Evolutionary conservation across 306 rosid genomes (phyloP), one percentile per base, ranked within the genome.

Genomic region (Delonix regia): DNA sequence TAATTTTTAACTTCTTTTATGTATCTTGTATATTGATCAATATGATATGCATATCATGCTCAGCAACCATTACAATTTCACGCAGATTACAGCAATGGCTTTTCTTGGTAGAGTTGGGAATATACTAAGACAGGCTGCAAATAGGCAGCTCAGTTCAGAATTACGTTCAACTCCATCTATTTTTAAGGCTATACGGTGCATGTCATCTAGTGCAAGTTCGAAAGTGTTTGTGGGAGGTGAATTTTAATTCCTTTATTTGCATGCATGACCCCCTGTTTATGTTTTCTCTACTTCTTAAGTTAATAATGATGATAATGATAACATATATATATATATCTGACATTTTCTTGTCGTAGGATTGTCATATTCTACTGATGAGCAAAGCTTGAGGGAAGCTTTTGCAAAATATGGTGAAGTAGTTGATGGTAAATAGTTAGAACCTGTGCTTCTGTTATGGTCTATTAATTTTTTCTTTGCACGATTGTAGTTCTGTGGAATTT

Each of bases 141-240:
- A 61, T 81, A 84, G 77, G 86, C 87, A 73, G 82, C 81, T 87
- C 28, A 61, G 73, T 47, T 82, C 87, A 2, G 89, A 89, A 56
- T 70, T 83, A 34, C 84, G 87, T 44, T 66, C 91, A 39, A 74
- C 81, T 16, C 87, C 89, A 51, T 89, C 89, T 18, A 18, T 82
- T 79, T 84, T 82, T 68, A 94, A 82, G 88, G 85, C 97, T 9
- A 48, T 88, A 67, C 84, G 99, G 81, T 81, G 90, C 86, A 85
- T 95, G 94, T 84, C 89, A 2, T 80, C 86, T 55, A 81, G 62
- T 78, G 69, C 85, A 67, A 86, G 79, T 60, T 79, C 99, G 4
- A 93, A 90, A 85, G 79, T 95, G 53, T 93, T 95, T 61, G 69
- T 95, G 0, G 99, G 99, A 91, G 99, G 98, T 93, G 73, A 6